Evolutionary conservation across 2,329 filamentous ascomycete genomes (phyloP).

Genomic region (Apiospora kogelbergensis): DNA sequence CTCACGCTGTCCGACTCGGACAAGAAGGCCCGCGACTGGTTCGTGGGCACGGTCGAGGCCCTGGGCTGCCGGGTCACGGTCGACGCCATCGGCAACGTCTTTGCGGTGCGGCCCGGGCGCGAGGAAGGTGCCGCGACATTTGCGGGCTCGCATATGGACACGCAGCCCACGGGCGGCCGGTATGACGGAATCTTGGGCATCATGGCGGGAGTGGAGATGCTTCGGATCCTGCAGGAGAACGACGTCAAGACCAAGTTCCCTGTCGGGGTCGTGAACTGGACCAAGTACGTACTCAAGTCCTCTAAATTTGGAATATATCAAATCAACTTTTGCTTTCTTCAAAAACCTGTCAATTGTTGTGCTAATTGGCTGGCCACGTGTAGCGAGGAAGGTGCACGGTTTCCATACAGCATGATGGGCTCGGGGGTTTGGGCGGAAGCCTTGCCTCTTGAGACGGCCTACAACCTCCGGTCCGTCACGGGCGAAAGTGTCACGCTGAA

Average conservation of each 20-base stretch:
- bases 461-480: slow-evolving; percentile 60
- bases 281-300: slow-evolving; percentile 45
- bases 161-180: slow-evolving; percentile 62
- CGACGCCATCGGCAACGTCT: slow-evolving; percentile 80
- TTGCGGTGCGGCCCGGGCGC: slow-evolving; percentile 65
- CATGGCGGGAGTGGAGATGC: slow-evolving; percentile 69
- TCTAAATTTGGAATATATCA: neutral
- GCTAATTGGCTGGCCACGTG: slow-evolving; percentile 1
- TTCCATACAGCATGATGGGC: slow-evolving; percentile 71
- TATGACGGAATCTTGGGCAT: slow-evolving; percentile 81
- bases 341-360: neutral
- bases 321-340: neutral
- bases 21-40: slow-evolving; percentile 74
- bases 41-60: slow-evolving; percentile 59
- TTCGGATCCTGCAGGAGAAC: slow-evolving; percentile 67
- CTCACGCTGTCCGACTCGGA: slow-evolving; percentile 71
- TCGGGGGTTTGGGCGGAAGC: slow-evolving; percentile 77
- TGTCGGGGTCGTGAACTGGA: slow-evolving; percentile 77
- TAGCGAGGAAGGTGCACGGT: slow-evolving; percentile 78
- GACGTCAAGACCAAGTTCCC: slow-evolving; percentile 68
- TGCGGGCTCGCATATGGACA: slow-evolving; percentile 69
- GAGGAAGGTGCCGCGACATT: slow-evolving; percentile 63
- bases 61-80: slow-evolving; percentile 68
- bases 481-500: slow-evolving; percentile 63
- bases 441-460: slow-evolving; percentile 61